These are phyloP conservation scores for Athelia psychrophila DNA, from an alignment of 1,284 basidiomycete species.

Conservation along the genomic window DNA sequence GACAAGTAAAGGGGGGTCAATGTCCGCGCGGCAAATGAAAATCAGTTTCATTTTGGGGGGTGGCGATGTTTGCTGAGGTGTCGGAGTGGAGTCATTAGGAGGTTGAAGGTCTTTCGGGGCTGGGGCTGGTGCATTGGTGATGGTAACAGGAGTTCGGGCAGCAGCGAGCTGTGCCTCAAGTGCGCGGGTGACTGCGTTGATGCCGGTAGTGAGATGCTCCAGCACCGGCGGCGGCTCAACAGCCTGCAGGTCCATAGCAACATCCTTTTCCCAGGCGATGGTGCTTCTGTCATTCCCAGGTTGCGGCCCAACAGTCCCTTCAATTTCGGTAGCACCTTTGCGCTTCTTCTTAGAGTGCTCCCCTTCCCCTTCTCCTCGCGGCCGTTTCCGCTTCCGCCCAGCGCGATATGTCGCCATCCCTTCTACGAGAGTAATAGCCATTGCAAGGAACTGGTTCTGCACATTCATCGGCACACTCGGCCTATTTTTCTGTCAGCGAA, in stretches of 20 bases:
- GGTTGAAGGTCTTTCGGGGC: conserved; percentile 8
- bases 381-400: conserved; percentile 35
- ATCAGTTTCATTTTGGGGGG: conserved; percentile 38
- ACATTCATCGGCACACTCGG: conserved; percentile 60
- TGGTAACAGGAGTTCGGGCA: conserved; percentile 24
- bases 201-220: conserved; percentile 61
- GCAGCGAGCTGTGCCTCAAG: conserved; percentile 61
- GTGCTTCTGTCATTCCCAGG: background rate
- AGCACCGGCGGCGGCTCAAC: conserved; percentile 39
- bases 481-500: conserved; percentile 37
- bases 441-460: conserved; percentile 57
- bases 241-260: conserved; percentile 4
- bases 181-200: conserved; percentile 78
- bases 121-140: conserved; percentile 15
- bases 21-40: conserved; percentile 69
- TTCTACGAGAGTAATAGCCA: conserved; percentile 44
- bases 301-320: background rate
- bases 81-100: conserved; percentile 17
- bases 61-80: conserved; percentile 6
- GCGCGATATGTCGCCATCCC: conserved; percentile 47
- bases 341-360: background rate
- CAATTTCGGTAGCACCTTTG: background rate
- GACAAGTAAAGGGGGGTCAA: conserved; percentile 69
- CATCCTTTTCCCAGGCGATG: background rate
- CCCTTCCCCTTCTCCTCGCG: conserved; percentile 6